A percentile compares a stretch with the other conserved stretches of the same genome.
Evolutionary conservation across 176 grass and related monocot species (phyloP).

Genomic region (Paspalum notatum): DNA sequence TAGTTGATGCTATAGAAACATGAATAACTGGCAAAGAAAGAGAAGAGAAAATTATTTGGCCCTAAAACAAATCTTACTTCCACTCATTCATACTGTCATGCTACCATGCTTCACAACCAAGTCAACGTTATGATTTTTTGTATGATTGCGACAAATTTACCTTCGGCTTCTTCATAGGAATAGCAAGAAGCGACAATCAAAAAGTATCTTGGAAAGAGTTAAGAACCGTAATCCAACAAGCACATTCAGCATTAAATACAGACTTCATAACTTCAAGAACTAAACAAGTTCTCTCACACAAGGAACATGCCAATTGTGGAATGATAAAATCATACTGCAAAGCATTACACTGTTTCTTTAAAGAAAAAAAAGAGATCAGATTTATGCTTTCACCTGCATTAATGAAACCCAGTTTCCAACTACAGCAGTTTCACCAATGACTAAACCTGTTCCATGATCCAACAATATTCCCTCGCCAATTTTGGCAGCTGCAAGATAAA

Average conservation of each 20-base stretch:
- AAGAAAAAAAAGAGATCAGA: neutral
- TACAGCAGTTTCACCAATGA: slow-evolving; percentile 97
- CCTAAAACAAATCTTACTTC: too few relatives aligned
- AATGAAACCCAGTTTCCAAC: slow-evolving; percentile 98
- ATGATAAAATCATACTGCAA: slow-evolving; percentile 1
- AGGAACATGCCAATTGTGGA: neutral
- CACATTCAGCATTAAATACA: neutral
- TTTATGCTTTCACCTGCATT: slow-evolving; percentile 71
- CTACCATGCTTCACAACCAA: too few relatives aligned
- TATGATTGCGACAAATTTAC: neutral
- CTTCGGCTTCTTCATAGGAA: neutral
- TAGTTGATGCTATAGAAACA: neutral
- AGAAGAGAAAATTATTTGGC: too few relatives aligned
- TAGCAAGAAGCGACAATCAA: neutral
- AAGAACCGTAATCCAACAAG: neutral
- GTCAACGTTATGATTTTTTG: too few relatives aligned
- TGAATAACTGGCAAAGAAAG: neutral
- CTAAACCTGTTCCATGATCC: slow-evolving; percentile 98
- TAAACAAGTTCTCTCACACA: slow-evolving; percentile 8
- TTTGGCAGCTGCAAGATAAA: slow-evolving; percentile 71
- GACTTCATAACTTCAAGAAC: neutral
- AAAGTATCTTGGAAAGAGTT: neutral
- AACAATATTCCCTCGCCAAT: slow-evolving; percentile 95
- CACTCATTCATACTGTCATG: too few relatives aligned
- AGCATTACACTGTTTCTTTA: neutral